A percentile compares a stretch with the other conserved stretches of the same genome.
phyloP scores from a whole-genome alignment of 805 yeast species.

The Kluyveromyces siamensis region DNA sequence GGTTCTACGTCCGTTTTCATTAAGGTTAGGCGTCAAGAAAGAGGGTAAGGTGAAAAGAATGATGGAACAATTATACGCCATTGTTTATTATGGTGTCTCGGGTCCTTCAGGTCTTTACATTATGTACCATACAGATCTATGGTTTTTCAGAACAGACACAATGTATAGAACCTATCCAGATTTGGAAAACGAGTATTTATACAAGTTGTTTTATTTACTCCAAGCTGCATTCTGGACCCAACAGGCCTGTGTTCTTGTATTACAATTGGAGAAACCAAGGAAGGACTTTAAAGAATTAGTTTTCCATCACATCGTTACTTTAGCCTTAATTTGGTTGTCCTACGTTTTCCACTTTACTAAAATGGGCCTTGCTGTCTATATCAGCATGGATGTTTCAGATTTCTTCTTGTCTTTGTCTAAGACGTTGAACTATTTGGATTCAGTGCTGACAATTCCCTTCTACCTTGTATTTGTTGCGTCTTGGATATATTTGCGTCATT shows the following conservation, averaged over 20 bases:
- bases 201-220: slow-evolving; percentile 75
- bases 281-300: slow-evolving; percentile 88
- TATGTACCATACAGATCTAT: slow-evolving; percentile 74
- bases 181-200: slow-evolving; percentile 52
- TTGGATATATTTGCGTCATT: slow-evolving; percentile 91
- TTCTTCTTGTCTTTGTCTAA: slow-evolving; percentile 78
- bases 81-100: slow-evolving; percentile 67
- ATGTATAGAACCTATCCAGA: slow-evolving; percentile 84
- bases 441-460: slow-evolving; percentile 51
- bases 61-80: slow-evolving; percentile 86
- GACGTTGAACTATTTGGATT: slow-evolving; percentile 77
- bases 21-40: slow-evolving; percentile 32
- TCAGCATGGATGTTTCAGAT: slow-evolving; percentile 96
- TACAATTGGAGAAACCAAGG: slow-evolving; percentile 90
- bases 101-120: slow-evolving; percentile 87
- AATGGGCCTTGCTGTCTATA: slow-evolving; percentile 85
- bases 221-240: slow-evolving; percentile 99
- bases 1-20: slow-evolving; percentile 66
- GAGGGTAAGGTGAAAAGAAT: slow-evolving; percentile 61
- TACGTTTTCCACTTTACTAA: slow-evolving; percentile 93
- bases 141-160: slow-evolving; percentile 81
- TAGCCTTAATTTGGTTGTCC: slow-evolving; percentile 75
- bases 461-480: slow-evolving; percentile 56
- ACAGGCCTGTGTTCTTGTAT: slow-evolving; percentile 72
- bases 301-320: slow-evolving; percentile 87